phyloP scores from a whole-genome alignment of 495 filamentous ascomycete genomes.

The Xylaria venustula region DNA sequence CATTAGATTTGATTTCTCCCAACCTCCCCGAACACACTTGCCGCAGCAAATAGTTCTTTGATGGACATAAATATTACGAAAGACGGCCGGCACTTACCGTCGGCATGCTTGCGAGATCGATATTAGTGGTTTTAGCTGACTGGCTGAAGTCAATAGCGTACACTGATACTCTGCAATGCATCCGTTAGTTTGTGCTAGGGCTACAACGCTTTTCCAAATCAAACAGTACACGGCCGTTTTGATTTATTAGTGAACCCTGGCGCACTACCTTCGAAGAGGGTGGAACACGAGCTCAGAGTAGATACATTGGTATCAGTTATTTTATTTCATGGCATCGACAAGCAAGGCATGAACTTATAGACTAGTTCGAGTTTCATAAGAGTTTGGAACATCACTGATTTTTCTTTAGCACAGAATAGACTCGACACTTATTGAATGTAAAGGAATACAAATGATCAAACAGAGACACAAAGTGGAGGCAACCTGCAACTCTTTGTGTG shows the following conservation, averaged over 20 bases:
- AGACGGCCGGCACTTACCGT: slow-evolving; percentile 10
- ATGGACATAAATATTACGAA: neutral
- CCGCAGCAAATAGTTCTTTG: neutral
- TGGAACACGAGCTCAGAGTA: neutral
- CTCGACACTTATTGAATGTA: too few species aligned
- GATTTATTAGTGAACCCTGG: slow-evolving; percentile 1
- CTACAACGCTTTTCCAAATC: slow-evolving; percentile 11
- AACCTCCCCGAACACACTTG: neutral
- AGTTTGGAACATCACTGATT: neutral
- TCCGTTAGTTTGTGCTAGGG: neutral
- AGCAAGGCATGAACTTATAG: too few species aligned
- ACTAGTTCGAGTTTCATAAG: neutral
- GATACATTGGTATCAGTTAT: too few species aligned
- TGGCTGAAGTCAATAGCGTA: neutral
- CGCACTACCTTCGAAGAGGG: neutral
- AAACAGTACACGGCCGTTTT: neutral
- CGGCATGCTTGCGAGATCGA: slow-evolving; percentile 9
- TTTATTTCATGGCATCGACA: too few species aligned
- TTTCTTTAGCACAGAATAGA: too few species aligned
- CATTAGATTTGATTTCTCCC: slow-evolving; percentile 1
- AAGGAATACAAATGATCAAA: too few species aligned
- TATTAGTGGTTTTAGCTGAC: neutral
- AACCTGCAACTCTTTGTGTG: too few species aligned
- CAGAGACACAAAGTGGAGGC: too few species aligned
- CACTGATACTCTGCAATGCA: neutral